Conservation (phyloP, 2,329 filamentous ascomycete genomes). For the Iodosphaeria phyllophila region DNA sequence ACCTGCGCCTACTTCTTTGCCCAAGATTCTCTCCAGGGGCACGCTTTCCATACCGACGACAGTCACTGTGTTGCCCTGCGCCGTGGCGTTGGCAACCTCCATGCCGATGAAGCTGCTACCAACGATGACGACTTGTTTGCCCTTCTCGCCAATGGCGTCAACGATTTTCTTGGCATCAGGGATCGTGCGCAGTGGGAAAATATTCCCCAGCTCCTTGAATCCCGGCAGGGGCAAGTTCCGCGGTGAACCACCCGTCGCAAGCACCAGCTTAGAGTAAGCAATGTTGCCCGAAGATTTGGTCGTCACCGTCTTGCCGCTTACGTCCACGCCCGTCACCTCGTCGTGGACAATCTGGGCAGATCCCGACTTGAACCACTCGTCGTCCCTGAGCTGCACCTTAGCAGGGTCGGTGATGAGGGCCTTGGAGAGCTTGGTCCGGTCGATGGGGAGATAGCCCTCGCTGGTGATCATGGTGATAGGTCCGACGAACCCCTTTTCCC, state of each 20-base stretch:
- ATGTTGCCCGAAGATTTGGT: constrained; percentile 56
- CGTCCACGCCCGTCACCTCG: constrained; percentile 59
- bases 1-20: constrained; percentile 59
- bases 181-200: constrained; percentile 70
- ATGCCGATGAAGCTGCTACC: constrained; percentile 96
- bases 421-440: constrained; percentile 91
- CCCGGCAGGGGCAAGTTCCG: constrained; percentile 61
- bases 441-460: constrained; percentile 76
- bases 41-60: constrained; percentile 77
- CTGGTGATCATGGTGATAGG: constrained; percentile 66
- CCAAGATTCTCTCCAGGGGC: constrained; percentile 75
- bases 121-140: constrained; percentile 82
- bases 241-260: constrained; percentile 73
- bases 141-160: constrained; percentile 59
- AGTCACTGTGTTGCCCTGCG: constrained; percentile 65
- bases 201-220: constrained; percentile 70
- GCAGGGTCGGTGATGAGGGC: constrained; percentile 64
- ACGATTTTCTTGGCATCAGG: constrained; percentile 63
- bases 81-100: constrained; percentile 78
- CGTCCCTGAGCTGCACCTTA: constrained; percentile 61
- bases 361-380: constrained; percentile 55
- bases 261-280: constrained; percentile 71
- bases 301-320: constrained; percentile 50
- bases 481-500: constrained; percentile 64
- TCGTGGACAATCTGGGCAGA: constrained; percentile 38